Percentiles rank a stretch among this genome's conserved stretches.
Evolutionary conservation across 2,329 filamentous ascomycete genomes (phyloP).

Genomic region (Intubia oerlemansii): DNA sequence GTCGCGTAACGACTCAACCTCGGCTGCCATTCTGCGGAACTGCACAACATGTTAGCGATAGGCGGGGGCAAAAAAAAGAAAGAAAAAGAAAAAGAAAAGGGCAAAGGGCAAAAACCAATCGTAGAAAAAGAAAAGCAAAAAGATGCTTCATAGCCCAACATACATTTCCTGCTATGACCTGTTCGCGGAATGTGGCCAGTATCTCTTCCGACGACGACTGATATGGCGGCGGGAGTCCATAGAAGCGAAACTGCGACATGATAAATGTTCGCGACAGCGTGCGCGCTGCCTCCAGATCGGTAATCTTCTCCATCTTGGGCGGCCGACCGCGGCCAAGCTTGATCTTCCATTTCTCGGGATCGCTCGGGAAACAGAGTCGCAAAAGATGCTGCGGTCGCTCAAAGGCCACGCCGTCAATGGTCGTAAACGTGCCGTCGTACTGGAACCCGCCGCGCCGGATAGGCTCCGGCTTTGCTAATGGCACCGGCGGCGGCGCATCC

Average conservation of each 20-base stretch:
- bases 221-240: constrained; percentile 9
- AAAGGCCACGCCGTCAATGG: constrained; percentile 8
- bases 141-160: too few relatives aligned
- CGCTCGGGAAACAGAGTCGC: constrained; percentile 8
- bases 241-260: constrained; percentile 9
- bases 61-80: neutral
- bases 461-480: constrained; percentile 6
- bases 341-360: constrained; percentile 9
- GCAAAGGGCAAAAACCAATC: neutral
- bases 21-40: constrained; percentile 7
- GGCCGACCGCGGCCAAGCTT: constrained; percentile 9
- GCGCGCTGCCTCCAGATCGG: constrained; percentile 7
- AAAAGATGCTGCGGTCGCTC: constrained; percentile 8
- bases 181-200: constrained; percentile 6
- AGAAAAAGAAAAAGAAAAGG: neutral
- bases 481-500: constrained; percentile 1
- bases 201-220: constrained; percentile 9
- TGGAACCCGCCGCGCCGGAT: constrained; percentile 13
- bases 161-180: constrained; percentile 7
- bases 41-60: constrained; percentile 1
- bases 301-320: constrained; percentile 10
- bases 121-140: neutral
- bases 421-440: constrained; percentile 10
- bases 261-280: constrained; percentile 8
- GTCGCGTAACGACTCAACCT: constrained; percentile 7